Evolutionary conservation across 2,329 filamentous ascomycete genomes (phyloP).

Genomic region (Tolypocladium amazonense): DNA sequence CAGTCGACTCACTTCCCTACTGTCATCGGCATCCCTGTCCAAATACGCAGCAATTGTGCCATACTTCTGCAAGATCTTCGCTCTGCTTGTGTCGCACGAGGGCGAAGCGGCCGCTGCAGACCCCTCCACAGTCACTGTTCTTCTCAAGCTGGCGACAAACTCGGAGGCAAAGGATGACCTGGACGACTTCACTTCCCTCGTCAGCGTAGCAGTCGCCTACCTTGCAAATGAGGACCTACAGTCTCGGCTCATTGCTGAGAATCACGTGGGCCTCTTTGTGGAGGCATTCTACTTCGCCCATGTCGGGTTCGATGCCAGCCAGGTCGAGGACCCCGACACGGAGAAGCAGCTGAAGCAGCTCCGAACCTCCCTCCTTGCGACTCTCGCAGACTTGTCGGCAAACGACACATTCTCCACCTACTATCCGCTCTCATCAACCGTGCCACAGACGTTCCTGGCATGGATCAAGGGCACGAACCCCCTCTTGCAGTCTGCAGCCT

Average conservation of each 20-base stretch:
- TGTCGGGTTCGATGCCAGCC: slow-evolving; percentile 24
- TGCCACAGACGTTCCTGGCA: slow-evolving; percentile 29
- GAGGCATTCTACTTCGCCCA: slow-evolving; percentile 37
- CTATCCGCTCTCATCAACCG: slow-evolving; percentile 30
- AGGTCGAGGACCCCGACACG: slow-evolving; percentile 35
- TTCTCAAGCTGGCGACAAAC: slow-evolving; percentile 38
- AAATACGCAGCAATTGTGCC: slow-evolving; percentile 32
- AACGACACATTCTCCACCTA: slow-evolving; percentile 32
- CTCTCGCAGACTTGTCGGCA: slow-evolving; percentile 42
- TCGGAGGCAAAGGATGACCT: slow-evolving; percentile 31
- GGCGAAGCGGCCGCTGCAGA: slow-evolving; percentile 33
- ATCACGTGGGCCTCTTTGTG: slow-evolving; percentile 32
- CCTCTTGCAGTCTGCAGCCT: slow-evolving; percentile 45
- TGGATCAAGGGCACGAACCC: slow-evolving; percentile 33
- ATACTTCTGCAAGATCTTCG: slow-evolving; percentile 46
- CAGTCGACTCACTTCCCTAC: slow-evolving; percentile 34
- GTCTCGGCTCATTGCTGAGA: slow-evolving; percentile 29
- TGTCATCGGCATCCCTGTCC: slow-evolving; percentile 33
- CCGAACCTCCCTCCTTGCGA: slow-evolving; percentile 37
- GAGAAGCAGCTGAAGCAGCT: slow-evolving; percentile 34
- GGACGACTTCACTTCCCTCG: slow-evolving; percentile 43
- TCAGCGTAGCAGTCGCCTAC: slow-evolving; percentile 43
- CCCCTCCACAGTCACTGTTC: slow-evolving; percentile 33
- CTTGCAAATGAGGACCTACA: slow-evolving; percentile 44
- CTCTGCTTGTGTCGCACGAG: slow-evolving; percentile 41